Conservation (phyloP, 2,329 filamentous ascomycete species). For the Stagonosporopsis chrysanthemi region DNA sequence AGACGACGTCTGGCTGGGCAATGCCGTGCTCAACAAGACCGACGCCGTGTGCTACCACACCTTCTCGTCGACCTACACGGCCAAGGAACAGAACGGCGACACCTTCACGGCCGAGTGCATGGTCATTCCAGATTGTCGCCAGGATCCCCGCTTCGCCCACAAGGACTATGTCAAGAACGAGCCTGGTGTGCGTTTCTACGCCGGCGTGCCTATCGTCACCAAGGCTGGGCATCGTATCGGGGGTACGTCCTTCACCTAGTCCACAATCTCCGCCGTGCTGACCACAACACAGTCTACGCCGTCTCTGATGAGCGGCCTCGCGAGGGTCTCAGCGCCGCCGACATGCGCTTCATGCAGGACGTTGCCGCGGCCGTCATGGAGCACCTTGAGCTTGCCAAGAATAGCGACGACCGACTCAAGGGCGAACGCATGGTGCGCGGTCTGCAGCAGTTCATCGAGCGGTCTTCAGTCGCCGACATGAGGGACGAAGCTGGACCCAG, state of each 20-base stretch:
- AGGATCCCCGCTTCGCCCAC: slow-evolving; percentile 35
- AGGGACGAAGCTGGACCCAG: slow-evolving; percentile 25
- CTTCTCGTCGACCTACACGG: slow-evolving; percentile 36
- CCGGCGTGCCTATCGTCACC: slow-evolving; percentile 42
- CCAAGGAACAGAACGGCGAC: slow-evolving; percentile 31
- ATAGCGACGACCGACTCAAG: slow-evolving; percentile 35
- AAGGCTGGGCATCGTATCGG: slow-evolving; percentile 42
- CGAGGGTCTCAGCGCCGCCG: slow-evolving; percentile 30
- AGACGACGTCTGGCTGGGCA: slow-evolving; percentile 43
- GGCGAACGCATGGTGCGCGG: slow-evolving; percentile 46
- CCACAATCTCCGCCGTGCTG: not conserved
- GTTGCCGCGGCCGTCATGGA: slow-evolving; percentile 43
- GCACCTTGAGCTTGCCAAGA: slow-evolving; percentile 41
- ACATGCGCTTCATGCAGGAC: slow-evolving; percentile 43
- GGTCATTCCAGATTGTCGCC: slow-evolving; percentile 37
- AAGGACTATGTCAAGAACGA: slow-evolving; percentile 37
- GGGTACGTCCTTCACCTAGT: not conserved
- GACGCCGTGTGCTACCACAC: slow-evolving; percentile 43
- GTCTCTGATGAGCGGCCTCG: slow-evolving; percentile 43
- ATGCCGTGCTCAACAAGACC: slow-evolving; percentile 38
- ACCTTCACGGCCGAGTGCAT: slow-evolving; percentile 28
- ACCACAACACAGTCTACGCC: slow-evolving; percentile 29
- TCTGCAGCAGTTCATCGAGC: slow-evolving; percentile 44
- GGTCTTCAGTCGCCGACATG: slow-evolving; percentile 35
- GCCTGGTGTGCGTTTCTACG: slow-evolving; percentile 44